phyloP scores from a whole-genome alignment of 2,329 filamentous ascomycete species.

The Verruconis gallopava region DNA sequence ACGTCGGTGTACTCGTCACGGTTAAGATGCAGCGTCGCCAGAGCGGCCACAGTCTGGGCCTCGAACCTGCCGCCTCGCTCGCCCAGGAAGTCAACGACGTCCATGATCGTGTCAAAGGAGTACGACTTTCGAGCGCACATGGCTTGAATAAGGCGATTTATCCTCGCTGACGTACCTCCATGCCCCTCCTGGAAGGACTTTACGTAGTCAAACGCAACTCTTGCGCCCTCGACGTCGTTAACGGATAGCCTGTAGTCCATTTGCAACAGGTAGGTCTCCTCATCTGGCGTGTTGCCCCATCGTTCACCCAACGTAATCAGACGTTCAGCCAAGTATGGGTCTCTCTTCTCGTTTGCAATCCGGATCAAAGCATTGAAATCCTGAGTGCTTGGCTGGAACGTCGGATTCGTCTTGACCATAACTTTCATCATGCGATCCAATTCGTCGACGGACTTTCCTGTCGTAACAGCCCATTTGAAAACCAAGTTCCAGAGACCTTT shows the following conservation, averaged over 20 bases:
- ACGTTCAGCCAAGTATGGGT: slow-evolving; percentile 60
- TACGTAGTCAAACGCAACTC: slow-evolving; percentile 50
- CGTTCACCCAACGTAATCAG: slow-evolving; percentile 55
- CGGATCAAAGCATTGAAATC: slow-evolving; percentile 69
- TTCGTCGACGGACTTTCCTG: slow-evolving; percentile 59
- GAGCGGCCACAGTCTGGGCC: slow-evolving; percentile 57
- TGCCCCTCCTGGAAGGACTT: slow-evolving; percentile 38
- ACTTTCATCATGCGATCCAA: slow-evolving; percentile 59
- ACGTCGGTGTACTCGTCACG: slow-evolving; percentile 68
- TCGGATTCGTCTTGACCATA: slow-evolving; percentile 41
- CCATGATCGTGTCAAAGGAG: slow-evolving; percentile 58
- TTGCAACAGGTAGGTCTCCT: slow-evolving; percentile 58
- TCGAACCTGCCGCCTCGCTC: slow-evolving; percentile 51
- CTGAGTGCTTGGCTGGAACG: slow-evolving; percentile 43
- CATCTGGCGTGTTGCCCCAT: slow-evolving; percentile 53
- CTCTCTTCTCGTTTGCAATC: slow-evolving; percentile 55
- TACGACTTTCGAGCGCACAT: slow-evolving; percentile 48
- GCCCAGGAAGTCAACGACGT: slow-evolving; percentile 60
- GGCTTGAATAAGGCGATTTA: slow-evolving; percentile 60
- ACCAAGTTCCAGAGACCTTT: slow-evolving; percentile 58
- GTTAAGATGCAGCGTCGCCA: slow-evolving; percentile 62
- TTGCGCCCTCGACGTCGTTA: slow-evolving; percentile 58
- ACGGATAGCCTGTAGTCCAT: slow-evolving; percentile 64
- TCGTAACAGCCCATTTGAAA: slow-evolving; percentile 62
- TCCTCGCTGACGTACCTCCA: slow-evolving; percentile 38